Base-by-base conservation (phyloP, 345 rosid genomes). In the Angophora floribunda region DNA sequence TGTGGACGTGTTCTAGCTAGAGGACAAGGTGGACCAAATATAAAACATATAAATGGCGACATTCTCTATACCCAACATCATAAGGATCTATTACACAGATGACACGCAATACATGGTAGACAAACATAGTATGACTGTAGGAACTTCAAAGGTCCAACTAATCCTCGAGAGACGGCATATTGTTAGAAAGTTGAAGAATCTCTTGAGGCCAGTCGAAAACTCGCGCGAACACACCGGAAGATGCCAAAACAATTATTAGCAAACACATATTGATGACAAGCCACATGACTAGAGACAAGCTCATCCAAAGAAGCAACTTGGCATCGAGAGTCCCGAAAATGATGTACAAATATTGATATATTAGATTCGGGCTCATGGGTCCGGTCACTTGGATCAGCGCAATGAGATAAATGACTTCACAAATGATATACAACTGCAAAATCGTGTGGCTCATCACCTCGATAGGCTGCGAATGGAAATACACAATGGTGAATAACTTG, bases 321-420 rank as follows among this genome's bases (percentile, higher is more conserved):
- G 32, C 7, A 0, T 30, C 30, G 0, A 61, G 30, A 0, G 4
- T 61, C 32, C 32, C 67, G 0, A 12, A 61, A 61, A 12, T 6
- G 15, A 61, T 26, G 0, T 28, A 61, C 67, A 61, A 26, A 12
- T 6, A 59, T 5, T 0, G 6, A n/a, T 11, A 26, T 59, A 24
- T 59, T 2, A 0, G 1, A 7, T 24, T 4, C 0, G 3, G n/a
- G 6, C 0, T 59, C 0, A 6, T 10, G 3, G 3, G 6, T 3
- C 7, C 7, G 0, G 3, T 26, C 7, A 59, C 65, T 24, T 59
- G 13, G 3, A 59, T 59, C 1, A 12, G 1, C 0, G 1, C 1
- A 24, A 59, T 5, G 0, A 59, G 14, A 59, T 59, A 59, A 4
- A 59, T 24, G 1, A 59, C 13, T 5, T 59, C 14, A 3, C 7